Percentiles rank a stretch among this genome's conserved stretches.
Conservation (phyloP, 2,329 filamentous ascomycete genomes). For the Ceratocystiopsis brevicomis region DNA sequence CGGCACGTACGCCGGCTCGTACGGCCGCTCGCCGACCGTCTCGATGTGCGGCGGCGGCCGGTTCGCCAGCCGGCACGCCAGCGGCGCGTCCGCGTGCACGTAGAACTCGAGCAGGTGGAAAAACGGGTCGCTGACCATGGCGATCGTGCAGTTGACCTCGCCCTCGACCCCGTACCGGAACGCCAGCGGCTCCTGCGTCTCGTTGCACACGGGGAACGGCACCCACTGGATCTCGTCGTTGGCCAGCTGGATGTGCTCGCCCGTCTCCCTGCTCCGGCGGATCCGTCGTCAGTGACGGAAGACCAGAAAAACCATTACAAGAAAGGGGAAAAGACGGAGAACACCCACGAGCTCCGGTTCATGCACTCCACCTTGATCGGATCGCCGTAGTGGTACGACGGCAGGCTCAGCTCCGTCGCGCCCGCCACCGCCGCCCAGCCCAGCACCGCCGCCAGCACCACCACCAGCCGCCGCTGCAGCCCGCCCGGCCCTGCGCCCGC, state of each 20-base stretch:
- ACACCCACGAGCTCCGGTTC: slow-evolving; percentile 49
- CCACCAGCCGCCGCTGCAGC: background rate
- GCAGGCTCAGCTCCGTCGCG: slow-evolving; percentile 25
- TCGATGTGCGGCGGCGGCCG: slow-evolving; percentile 43
- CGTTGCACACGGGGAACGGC: slow-evolving; percentile 77
- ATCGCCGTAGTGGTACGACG: slow-evolving; percentile 48
- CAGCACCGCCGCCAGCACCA: background rate
- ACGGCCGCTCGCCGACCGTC: slow-evolving; percentile 30
- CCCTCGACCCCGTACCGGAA: slow-evolving; percentile 68
- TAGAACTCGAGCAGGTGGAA: slow-evolving; percentile 93
- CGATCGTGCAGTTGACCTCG: slow-evolving; percentile 71
- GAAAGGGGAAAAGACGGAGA: background rate
- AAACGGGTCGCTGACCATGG: slow-evolving; percentile 58
- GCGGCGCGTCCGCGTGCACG: slow-evolving; percentile 85
- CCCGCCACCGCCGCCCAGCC: slow-evolving; percentile 10
- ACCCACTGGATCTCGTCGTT: slow-evolving; percentile 77
- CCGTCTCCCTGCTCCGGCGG: slow-evolving; percentile 68
- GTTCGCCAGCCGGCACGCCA: slow-evolving; percentile 76
- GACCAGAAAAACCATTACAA: too few relatives aligned
- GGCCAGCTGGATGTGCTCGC: slow-evolving; percentile 70
- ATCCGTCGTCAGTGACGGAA: slow-evolving; percentile 1
- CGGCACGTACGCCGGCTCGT: slow-evolving; percentile 50
- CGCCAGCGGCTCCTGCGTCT: slow-evolving; percentile 65
- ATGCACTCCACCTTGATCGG: slow-evolving; percentile 53
- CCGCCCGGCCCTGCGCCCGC: background rate